Conservation (phyloP, 1,284 basidiomycete genomes). For the Ceratobasidium sp. region DNA sequence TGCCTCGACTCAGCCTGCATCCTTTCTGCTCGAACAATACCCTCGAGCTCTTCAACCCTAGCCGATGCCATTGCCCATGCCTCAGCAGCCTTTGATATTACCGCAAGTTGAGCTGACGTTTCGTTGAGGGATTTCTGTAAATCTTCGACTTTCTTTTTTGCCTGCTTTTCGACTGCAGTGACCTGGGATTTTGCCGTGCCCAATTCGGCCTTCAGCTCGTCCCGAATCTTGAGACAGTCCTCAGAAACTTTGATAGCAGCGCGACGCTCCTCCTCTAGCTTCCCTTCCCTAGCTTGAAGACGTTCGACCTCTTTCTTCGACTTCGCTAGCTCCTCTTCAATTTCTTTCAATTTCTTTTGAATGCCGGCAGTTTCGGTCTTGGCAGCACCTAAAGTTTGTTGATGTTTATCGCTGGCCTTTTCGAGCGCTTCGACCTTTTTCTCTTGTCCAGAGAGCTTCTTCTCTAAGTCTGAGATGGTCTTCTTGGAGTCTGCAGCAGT, state of each 20-base stretch:
- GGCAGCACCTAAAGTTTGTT: neutral
- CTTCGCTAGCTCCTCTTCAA: neutral
- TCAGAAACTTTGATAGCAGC: neutral
- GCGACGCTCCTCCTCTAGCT: slow-evolving; percentile 10
- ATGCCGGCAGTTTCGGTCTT: neutral
- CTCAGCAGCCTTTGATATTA: slow-evolving; percentile 1
- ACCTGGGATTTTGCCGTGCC: neutral
- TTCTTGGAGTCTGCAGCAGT: neutral
- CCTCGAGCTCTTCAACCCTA: neutral
- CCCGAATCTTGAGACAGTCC: neutral
- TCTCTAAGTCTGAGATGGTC: slow-evolving; percentile 3
- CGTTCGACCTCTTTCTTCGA: neutral
- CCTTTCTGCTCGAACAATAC: neutral
- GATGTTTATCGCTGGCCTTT: slow-evolving; percentile 2
- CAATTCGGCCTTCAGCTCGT: neutral
- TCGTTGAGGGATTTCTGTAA: neutral
- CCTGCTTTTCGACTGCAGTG: slow-evolving; percentile 6
- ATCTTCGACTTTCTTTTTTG: neutral
- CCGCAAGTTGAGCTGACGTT: neutral
- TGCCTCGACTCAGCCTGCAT: neutral
- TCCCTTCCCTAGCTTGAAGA: neutral
- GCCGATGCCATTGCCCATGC: neutral
- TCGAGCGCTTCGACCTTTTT: neutral
- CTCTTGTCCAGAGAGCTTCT: neutral
- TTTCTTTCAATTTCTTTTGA: neutral